Percentiles rank a stretch among this genome's conserved stretches.
Evolutionary conservation across 306 rosid genomes (phyloP).

Genomic region (Medicago truncatula): DNA sequence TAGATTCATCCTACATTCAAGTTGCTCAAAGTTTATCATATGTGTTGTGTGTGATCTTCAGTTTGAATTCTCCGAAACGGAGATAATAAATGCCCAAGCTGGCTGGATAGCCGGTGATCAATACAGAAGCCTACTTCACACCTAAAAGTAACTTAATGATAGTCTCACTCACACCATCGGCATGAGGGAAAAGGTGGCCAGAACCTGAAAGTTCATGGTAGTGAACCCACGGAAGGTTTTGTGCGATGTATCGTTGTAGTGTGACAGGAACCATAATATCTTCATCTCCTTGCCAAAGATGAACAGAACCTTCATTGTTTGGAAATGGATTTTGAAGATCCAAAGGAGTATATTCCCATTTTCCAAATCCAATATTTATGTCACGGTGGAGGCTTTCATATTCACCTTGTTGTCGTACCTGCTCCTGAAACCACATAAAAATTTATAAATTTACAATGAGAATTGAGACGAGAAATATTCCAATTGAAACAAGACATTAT

Average conservation of each 20-base stretch:
- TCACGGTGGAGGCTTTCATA: conserved; percentile 68
- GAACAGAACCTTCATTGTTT: conserved; percentile 68
- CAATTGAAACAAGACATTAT: conserved; percentile 6
- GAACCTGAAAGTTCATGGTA: conserved; percentile 82
- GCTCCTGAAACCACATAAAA: conserved; percentile 54
- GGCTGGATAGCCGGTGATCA: conserved; percentile 17
- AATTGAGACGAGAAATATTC: background rate
- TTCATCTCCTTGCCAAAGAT: conserved; percentile 90
- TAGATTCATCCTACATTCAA: conserved; percentile 2
- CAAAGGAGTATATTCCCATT: conserved; percentile 81
- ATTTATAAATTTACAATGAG: background rate
- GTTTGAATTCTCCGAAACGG: background rate
- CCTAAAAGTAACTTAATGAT: conserved; percentile 57
- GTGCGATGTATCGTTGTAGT: conserved; percentile 62
- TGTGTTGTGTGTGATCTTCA: too few relatives aligned
- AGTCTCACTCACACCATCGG: conserved; percentile 58
- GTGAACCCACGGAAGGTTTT: conserved; percentile 78
- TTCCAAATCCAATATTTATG: conserved; percentile 68
- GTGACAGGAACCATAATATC: conserved; percentile 67
- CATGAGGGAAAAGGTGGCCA: conserved; percentile 67
- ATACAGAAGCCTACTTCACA: conserved; percentile 45
- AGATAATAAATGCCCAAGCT: conserved; percentile 39
- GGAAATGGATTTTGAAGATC: conserved; percentile 82
- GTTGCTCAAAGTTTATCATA: conserved; percentile 14
- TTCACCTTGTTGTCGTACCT: conserved; percentile 73